Percentiles rank a stretch among this genome's conserved stretches.
Evolutionary conservation across 441 rosid genomes (phyloP).

Genomic region (Pelargonium citronellum): DNA sequence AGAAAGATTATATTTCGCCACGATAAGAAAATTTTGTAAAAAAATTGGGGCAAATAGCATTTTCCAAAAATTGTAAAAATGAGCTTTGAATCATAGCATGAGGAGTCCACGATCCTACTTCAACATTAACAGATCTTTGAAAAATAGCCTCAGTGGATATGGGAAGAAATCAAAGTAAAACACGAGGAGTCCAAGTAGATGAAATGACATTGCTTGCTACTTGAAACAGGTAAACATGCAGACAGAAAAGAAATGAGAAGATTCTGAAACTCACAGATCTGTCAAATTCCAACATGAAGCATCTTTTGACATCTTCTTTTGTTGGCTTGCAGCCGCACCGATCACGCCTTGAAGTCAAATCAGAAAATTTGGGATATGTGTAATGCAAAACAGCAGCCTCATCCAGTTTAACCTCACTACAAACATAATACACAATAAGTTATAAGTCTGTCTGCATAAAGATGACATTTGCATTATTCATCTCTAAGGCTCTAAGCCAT

Average conservation of each 20-base stretch:
- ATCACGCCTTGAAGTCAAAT: slow-evolving; percentile 88
- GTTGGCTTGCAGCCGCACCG: slow-evolving; percentile 99
- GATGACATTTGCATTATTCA: not conserved
- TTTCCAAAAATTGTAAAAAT: too few relatives aligned
- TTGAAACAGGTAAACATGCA: not conserved
- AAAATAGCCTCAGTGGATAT: too few relatives aligned
- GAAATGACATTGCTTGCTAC: not conserved
- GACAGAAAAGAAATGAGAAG: not conserved
- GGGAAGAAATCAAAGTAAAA: too few relatives aligned
- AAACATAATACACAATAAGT: not conserved
- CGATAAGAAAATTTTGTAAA: too few relatives aligned
- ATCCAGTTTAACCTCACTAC: slow-evolving; percentile 68
- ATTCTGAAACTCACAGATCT: slow-evolving; percentile 51
- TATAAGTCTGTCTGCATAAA: not conserved
- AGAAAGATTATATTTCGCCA: too few relatives aligned
- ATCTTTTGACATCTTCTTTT: slow-evolving; percentile 78
- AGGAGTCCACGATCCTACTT: too few relatives aligned
- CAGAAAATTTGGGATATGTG: slow-evolving; percentile 79
- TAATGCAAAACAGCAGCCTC: slow-evolving; percentile 87
- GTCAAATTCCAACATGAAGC: slow-evolving; percentile 40
- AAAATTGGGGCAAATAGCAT: too few relatives aligned
- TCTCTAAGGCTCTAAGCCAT: not conserved
- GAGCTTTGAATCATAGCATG: too few relatives aligned
- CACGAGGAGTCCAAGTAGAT: too few relatives aligned
- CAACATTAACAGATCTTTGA: too few relatives aligned